phyloP scores from a whole-genome alignment of 2,329 filamentous ascomycete species.

The Aphanoascus verrucosus region DNA sequence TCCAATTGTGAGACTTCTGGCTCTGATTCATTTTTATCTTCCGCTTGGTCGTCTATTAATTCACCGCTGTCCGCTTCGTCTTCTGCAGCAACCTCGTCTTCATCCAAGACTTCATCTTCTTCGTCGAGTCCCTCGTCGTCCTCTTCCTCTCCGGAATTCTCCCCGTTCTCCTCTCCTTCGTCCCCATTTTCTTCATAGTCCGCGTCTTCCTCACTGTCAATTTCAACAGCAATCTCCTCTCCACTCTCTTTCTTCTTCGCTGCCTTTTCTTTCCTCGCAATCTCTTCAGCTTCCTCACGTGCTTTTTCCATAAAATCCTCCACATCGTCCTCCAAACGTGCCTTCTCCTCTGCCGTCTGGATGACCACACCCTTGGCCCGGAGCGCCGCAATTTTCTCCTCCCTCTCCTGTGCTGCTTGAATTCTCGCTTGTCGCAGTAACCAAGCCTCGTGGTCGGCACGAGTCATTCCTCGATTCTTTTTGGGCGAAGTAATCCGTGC shows the following conservation, averaged over 20 bases:
- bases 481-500: slow-evolving; percentile 57
- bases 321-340: slow-evolving; percentile 68
- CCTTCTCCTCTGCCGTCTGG: slow-evolving; percentile 76
- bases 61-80: not conserved
- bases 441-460: slow-evolving; percentile 55
- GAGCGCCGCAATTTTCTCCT: slow-evolving; percentile 65
- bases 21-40: slow-evolving; percentile 27
- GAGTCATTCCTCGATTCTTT: slow-evolving; percentile 49
- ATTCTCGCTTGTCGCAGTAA: slow-evolving; percentile 63
- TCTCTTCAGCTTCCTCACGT: slow-evolving; percentile 64
- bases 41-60: slow-evolving; percentile 33
- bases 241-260: slow-evolving; percentile 56
- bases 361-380: slow-evolving; percentile 69
- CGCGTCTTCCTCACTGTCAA: slow-evolving; percentile 40
- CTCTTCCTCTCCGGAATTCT: slow-evolving; percentile 24
- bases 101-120: slow-evolving; percentile 19
- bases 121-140: slow-evolving; percentile 17
- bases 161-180: slow-evolving; percentile 28
- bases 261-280: slow-evolving; percentile 66
- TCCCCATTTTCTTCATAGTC: slow-evolving; percentile 41
- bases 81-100: slow-evolving; percentile 14
- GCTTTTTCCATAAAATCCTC: slow-evolving; percentile 84
- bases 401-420: slow-evolving; percentile 68
- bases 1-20: slow-evolving; percentile 23
- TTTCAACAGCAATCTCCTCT: slow-evolving; percentile 30